phyloP scores from a whole-genome alignment of 2,329 filamentous ascomycete genomes.

The Pseudophaeomoniella oleicola region DNA sequence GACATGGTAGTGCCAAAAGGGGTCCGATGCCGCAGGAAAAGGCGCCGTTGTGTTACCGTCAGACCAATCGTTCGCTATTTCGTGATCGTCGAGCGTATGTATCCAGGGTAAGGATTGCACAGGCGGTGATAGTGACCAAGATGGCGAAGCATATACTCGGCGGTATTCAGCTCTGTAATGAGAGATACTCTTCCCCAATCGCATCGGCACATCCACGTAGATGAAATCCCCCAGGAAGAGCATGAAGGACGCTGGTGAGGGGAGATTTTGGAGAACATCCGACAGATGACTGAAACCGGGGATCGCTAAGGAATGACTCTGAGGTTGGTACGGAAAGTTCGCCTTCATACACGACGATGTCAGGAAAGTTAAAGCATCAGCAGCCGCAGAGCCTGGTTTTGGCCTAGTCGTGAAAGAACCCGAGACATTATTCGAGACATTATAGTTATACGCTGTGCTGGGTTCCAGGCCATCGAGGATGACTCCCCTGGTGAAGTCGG shows the following conservation, averaged over 20 bases:
- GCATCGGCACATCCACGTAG: conserved; percentile 61
- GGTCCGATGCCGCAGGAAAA: conserved; percentile 65
- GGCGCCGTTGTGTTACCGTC: conserved; percentile 65
- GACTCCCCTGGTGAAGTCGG: conserved; percentile 68
- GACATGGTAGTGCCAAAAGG: conserved; percentile 77
- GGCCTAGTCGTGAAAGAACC: conserved; percentile 73
- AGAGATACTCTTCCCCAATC: conserved; percentile 55
- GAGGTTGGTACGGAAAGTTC: conserved; percentile 73
- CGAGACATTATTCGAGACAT: conserved; percentile 70
- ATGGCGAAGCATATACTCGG: conserved; percentile 87
- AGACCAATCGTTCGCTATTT: conserved; percentile 85
- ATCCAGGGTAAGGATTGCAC: conserved; percentile 84
- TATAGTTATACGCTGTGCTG: conserved; percentile 68
- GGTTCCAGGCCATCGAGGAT: conserved; percentile 52
- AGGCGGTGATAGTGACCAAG: conserved; percentile 54
- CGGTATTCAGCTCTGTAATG: conserved; percentile 86
- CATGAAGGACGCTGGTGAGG: conserved; percentile 52
- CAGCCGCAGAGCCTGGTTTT: conserved; percentile 43
- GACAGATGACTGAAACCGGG: conserved; percentile 67
- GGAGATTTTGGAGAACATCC: conserved; percentile 53
- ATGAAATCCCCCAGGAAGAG: conserved; percentile 39
- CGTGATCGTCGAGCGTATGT: conserved; percentile 91
- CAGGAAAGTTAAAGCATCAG: conserved; percentile 61
- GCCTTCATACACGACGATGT: conserved; percentile 88
- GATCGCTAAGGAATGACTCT: conserved; percentile 71